Percentiles rank a stretch among this genome's conserved stretches.
These are phyloP conservation scores for Phytophthora nicotianae DNA, from an alignment of 352 stramenopile species.

Conservation along the genomic window DNA sequence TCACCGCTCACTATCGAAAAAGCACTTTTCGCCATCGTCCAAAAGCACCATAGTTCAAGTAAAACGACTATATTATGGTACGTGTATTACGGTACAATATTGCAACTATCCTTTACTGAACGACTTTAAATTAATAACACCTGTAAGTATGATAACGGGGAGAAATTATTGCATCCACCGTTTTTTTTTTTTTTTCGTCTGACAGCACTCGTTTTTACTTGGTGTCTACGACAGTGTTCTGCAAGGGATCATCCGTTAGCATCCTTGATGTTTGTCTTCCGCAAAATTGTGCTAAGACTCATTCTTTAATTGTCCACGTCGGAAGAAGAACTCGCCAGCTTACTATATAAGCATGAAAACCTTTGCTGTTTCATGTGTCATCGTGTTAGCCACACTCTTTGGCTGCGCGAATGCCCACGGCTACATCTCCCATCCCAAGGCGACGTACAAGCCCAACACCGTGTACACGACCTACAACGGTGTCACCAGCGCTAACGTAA, in stretches of 20 bases:
- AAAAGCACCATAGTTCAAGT: too few species aligned
- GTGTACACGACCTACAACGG: constrained; percentile 36
- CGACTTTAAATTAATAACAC: too few species aligned
- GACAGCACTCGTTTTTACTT: not conserved
- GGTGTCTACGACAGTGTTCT: not conserved
- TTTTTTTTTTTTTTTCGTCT: not conserved
- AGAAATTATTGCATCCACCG: too few species aligned
- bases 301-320: not conserved
- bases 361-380: not conserved
- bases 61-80: too few species aligned
- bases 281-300: not conserved
- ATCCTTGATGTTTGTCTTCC: too few species aligned
- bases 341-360: not conserved
- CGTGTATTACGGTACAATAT: too few species aligned
- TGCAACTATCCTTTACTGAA: too few species aligned
- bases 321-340: not conserved
- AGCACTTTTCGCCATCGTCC: too few species aligned
- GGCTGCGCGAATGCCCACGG: constrained; percentile 18
- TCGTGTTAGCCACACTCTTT: constrained; percentile 19
- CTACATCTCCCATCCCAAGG: constrained; percentile 32
- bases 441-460: constrained; percentile 31
- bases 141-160: too few species aligned
- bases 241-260: too few species aligned
- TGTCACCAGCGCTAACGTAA: constrained; percentile 30
- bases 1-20: too few species aligned